phyloP scores from a whole-genome alignment of 2,329 filamentous ascomycete species.

The Chalaropsis thielavioides region DNA sequence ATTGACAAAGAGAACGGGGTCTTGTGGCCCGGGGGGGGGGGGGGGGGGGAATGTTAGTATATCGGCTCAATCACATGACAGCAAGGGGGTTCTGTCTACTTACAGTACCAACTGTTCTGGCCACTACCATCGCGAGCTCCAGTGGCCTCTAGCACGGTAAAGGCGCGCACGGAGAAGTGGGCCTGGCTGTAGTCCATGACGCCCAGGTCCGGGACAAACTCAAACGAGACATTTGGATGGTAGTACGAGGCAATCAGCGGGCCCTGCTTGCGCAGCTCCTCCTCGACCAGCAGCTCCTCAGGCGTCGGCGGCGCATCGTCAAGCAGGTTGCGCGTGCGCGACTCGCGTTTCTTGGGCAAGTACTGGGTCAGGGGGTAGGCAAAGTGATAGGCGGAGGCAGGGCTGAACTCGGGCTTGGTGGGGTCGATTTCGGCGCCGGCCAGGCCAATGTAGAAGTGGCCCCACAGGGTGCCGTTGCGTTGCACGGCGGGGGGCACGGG shows the following conservation, averaged over 20 bases:
- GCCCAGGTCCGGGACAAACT: conserved; percentile 69
- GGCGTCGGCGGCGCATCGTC: conserved; percentile 30
- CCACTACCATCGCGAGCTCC: conserved; percentile 72
- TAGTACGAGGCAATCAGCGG: conserved; percentile 66
- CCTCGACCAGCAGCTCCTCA: conserved; percentile 36
- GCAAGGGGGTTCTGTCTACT: conserved; percentile 21
- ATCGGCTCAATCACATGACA: too few relatives aligned
- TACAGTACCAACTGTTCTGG: conserved; percentile 79
- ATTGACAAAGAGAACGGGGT: conserved; percentile 79
- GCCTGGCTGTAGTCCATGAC: conserved; percentile 50
- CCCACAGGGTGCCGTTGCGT: conserved; percentile 86
- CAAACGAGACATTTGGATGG: conserved; percentile 85
- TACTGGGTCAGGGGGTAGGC: conserved; percentile 77
- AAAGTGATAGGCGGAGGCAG: conserved; percentile 67
- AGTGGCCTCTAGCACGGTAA: conserved; percentile 62
- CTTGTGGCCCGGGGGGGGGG: too few relatives aligned
- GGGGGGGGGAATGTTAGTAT: conserved; percentile 18
- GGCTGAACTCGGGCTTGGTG: conserved; percentile 53
- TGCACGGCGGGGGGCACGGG: conserved; percentile 65
- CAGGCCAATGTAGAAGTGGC: conserved; percentile 80
- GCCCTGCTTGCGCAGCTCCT: conserved; percentile 45
- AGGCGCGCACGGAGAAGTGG: conserved; percentile 62
- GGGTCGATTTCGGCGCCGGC: conserved; percentile 66
- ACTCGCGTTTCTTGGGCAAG: conserved; percentile 75
- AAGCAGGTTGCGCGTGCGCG: conserved; percentile 81